These are phyloP conservation scores for Ceratobasidium theobromae DNA, from an alignment of 1,284 basidiomycete species.

Conservation along the genomic window DNA sequence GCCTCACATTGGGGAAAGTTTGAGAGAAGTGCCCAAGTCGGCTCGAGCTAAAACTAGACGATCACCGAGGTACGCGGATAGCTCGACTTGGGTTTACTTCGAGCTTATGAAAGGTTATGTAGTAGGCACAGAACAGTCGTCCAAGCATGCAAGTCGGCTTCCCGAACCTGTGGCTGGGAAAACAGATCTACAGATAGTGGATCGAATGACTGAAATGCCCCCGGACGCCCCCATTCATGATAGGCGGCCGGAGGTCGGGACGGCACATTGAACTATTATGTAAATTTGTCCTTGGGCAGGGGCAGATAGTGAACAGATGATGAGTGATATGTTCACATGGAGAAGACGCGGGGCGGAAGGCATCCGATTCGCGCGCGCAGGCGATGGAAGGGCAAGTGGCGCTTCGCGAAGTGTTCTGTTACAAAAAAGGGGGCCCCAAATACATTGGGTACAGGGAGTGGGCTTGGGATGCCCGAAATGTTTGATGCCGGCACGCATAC, in stretches of 20 bases:
- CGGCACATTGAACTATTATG: too few species aligned
- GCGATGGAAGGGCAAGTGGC: conserved; percentile 11
- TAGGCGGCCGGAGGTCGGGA: neutral
- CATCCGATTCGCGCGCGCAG: conserved; percentile 24
- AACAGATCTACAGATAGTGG: neutral
- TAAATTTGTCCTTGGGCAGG: neutral
- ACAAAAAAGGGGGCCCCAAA: neutral
- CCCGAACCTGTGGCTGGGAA: neutral
- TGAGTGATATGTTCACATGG: neutral
- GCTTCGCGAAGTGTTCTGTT: conserved; percentile 26
- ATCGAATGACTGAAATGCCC: too few species aligned
- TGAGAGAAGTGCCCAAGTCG: too few species aligned
- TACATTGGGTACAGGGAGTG: neutral
- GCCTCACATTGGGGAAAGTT: too few species aligned
- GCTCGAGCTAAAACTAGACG: too few species aligned
- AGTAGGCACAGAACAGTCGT: neutral
- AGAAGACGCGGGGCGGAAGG: neutral
- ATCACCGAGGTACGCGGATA: neutral
- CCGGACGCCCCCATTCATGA: neutral
- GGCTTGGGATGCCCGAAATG: conserved; percentile 5
- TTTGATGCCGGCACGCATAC: neutral
- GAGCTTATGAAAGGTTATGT: neutral
- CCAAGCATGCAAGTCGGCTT: neutral
- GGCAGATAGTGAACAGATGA: neutral
- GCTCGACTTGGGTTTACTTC: neutral